phyloP scores from a whole-genome alignment of 257 asterid genomes.

The Echites panduratus region DNA sequence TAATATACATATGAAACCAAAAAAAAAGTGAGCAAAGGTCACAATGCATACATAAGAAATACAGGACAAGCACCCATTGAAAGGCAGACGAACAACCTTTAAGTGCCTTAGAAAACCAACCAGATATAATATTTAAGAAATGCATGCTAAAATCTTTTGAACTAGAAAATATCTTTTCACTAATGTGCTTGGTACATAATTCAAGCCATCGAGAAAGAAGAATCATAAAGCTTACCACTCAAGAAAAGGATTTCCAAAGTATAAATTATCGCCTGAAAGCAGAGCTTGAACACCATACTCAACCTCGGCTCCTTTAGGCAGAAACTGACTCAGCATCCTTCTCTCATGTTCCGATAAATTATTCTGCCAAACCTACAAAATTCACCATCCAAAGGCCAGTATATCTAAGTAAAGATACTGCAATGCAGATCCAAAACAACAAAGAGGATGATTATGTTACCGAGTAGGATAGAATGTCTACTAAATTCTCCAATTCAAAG shows the following conservation, averaged over 20 bases:
- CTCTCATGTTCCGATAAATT: conserved; percentile 61
- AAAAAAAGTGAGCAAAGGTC: not conserved
- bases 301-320: conserved; percentile 57
- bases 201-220: not conserved
- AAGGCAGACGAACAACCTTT: not conserved
- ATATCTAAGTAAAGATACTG: conserved; percentile 12
- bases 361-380: conserved; percentile 78
- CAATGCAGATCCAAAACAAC: conserved; percentile 5
- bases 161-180: not conserved
- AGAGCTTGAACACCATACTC: conserved; percentile 52
- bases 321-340: conserved; percentile 52
- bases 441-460: conserved; percentile 30
- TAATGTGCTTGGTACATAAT: not conserved
- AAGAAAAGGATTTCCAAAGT: conserved; percentile 70
- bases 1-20: not conserved
- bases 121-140: not conserved
- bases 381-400: conserved; percentile 21
- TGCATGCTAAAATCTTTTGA: not conserved
- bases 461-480: conserved; percentile 60
- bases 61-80: not conserved
- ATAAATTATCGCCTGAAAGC: conserved; percentile 71
- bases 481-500: conserved; percentile 55
- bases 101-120: not conserved
- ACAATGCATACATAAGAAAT: not conserved
- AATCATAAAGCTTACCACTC: conserved; percentile 61